A percentile compares a stretch with the other conserved stretches of the same genome.
These are phyloP conservation scores for Scutellaria minor DNA, from an alignment of 257 asterid genomes.

Conservation along the genomic window DNA sequence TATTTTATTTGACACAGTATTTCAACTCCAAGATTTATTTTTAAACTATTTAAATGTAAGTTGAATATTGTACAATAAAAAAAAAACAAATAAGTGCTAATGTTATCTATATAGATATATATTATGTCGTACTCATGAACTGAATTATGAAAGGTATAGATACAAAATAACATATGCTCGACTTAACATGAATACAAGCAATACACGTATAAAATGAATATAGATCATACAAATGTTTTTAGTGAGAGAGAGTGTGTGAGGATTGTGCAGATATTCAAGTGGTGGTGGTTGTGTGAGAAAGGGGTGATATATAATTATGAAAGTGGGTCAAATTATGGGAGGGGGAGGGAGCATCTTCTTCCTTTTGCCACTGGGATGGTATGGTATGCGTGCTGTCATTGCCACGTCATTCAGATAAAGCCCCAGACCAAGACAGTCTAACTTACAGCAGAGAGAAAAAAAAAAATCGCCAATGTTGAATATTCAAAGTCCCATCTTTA, in stretches of 20 bases:
- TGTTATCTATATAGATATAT: background rate
- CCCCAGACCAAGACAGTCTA: background rate
- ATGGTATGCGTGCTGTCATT: slow-evolving; percentile 33
- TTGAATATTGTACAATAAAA: background rate
- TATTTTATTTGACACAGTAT: background rate
- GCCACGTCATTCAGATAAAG: slow-evolving; percentile 32
- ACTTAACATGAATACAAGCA: too few species aligned
- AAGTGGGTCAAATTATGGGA: slow-evolving; percentile 19
- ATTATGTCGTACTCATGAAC: background rate
- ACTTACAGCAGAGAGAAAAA: too few species aligned
- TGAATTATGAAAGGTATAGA: background rate
- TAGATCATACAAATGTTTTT: too few species aligned
- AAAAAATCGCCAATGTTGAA: slow-evolving; percentile 14
- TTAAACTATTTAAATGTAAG: background rate
- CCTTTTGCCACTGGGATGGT: slow-evolving; percentile 22
- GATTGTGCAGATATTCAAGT: background rate
- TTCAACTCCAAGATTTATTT: background rate
- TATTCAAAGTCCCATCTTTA: slow-evolving; percentile 37
- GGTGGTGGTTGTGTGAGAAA: background rate
- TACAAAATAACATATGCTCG: background rate
- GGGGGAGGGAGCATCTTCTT: slow-evolving; percentile 20
- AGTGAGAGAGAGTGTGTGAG: too few species aligned
- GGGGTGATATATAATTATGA: background rate
- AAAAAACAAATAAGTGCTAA: too few species aligned
- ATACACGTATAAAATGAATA: too few species aligned